Base-by-base conservation (phyloP, 805 yeast genomes). In the Zygosaccharomyces rouxii region DNA sequence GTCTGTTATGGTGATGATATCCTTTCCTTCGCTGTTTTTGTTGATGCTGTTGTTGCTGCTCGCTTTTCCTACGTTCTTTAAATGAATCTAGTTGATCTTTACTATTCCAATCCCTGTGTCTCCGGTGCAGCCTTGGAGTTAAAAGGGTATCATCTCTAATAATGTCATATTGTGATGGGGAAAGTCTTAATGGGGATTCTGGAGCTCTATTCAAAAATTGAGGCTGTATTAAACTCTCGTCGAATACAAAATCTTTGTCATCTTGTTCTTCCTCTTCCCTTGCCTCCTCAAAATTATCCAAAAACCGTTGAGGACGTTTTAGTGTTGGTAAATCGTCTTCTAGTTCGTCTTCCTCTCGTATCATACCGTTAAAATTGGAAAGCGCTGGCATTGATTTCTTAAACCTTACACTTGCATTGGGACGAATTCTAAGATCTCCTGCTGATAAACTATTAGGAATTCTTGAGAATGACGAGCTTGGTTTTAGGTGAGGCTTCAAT, bases 341-440 rank as follows among this genome's bases (percentile, higher is more conserved):
- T 5, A 5, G 22, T 18, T 50, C 52, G 14, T 53, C 56, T 16
- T 53, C 56, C 28, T 55, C 59, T 40, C 49, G 50, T 16, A 52
- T 52, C 22, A 48, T 47, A 11, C 53, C 55, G 11, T 43, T 53
- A 43, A 47, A 52, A 26, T 50, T 46, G 16, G 59, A 41, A 16
- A 55, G 44, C n/a, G 49, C 45, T 5, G 67, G 65, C 63, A 64
- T 58, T 1, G 67, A 62, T 43, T 58, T 56, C 37, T 64, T 62
- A 35, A 61, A 58, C 40, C 61, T 52, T 13, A 62, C 58, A 3
- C 55, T 48, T 19, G 51, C 49, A 16, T 44, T 55, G 10, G 55
- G 47, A 1, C 57, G 57, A 11, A 53, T 43, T 30, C 59, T 53
- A 30, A 64, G 42, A 44, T 56, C 64, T 19, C 62, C 57, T 2